Percentiles rank a stretch among this genome's conserved stretches.
Evolutionary conservation across 352 stramenopile genomes (phyloP).

Genomic region (Phytophthora meadii): DNA sequence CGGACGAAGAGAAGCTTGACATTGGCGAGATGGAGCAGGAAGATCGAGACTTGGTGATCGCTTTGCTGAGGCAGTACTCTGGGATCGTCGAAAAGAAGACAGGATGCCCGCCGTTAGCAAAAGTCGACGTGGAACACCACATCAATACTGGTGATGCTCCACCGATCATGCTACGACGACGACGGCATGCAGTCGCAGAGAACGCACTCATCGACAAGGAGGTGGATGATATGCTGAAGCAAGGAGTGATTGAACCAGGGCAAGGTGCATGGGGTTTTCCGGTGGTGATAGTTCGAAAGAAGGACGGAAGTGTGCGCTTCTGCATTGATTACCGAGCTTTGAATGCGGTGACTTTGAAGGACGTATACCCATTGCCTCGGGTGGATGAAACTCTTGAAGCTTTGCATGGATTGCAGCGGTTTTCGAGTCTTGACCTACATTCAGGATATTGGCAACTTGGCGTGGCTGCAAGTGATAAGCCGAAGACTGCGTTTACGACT

Average conservation of each 20-base stretch:
- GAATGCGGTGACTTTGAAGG: conserved; percentile 19
- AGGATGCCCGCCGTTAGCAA: background rate
- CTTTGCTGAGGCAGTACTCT: no score
- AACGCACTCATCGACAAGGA: conserved; percentile 23
- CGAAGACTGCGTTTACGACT: no score
- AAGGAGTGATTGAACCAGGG: conserved; percentile 24
- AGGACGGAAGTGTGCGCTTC: conserved; percentile 20
- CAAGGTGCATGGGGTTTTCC: conserved; percentile 30
- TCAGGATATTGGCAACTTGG: no score
- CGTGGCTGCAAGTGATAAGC: no score
- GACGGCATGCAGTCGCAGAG: conserved; percentile 6
- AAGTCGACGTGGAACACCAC: conserved; percentile 13
- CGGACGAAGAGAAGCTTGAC: no score
- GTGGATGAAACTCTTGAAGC: no score
- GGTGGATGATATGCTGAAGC: conserved; percentile 20
- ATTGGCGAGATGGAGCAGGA: no score
- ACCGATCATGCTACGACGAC: conserved; percentile 18
- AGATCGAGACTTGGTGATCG: no score
- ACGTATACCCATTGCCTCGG: conserved; percentile 6
- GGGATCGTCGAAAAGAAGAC: no score
- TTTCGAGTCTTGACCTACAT: no score
- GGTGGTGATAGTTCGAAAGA: conserved; percentile 18
- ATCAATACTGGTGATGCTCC: conserved; percentile 23
- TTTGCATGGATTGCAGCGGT: no score
- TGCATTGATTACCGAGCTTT: conserved; percentile 32